A percentile compares a stretch with the other conserved stretches of the same genome.
Evolutionary conservation across 2,329 filamentous ascomycete species (phyloP).

Genomic region (Fusarium ambrosium): DNA sequence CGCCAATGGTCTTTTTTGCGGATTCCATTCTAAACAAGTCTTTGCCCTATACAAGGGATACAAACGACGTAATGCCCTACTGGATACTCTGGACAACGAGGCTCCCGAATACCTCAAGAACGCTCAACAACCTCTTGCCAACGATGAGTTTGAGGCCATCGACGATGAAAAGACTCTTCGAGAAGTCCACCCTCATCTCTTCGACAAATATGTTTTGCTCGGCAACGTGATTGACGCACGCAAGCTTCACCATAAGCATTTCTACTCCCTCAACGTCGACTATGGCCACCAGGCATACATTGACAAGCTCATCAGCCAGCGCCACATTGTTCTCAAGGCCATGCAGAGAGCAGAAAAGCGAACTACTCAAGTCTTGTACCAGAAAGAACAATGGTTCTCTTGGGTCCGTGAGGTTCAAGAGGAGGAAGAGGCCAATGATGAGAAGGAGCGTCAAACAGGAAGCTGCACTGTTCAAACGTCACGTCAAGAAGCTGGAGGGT

Average conservation of each 20-base stretch:
- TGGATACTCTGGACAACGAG: slow-evolving; percentile 36
- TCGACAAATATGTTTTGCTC: slow-evolving; percentile 40
- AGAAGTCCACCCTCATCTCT: slow-evolving; percentile 39
- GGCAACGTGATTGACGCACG: slow-evolving; percentile 45
- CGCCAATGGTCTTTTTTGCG: slow-evolving; percentile 44
- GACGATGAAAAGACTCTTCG: slow-evolving; percentile 19
- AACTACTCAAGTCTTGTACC: slow-evolving; percentile 36
- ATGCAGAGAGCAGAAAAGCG: slow-evolving; percentile 35
- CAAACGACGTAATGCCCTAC: slow-evolving; percentile 44
- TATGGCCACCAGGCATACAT: slow-evolving; percentile 47
- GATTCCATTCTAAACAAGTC: slow-evolving; percentile 43
- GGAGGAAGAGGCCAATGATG: slow-evolving; percentile 40
- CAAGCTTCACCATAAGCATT: slow-evolving; percentile 44
- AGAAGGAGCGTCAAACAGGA: slow-evolving; percentile 48
- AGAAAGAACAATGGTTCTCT: slow-evolving; percentile 43
- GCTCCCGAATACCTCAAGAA: slow-evolving; percentile 31
- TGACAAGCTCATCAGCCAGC: slow-evolving; percentile 44
- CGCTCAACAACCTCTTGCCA: slow-evolving; percentile 31
- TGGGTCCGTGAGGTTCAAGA: slow-evolving; percentile 46
- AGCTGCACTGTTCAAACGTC: slow-evolving; percentile 46
- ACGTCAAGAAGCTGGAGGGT: slow-evolving; percentile 43
- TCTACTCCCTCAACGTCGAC: slow-evolving; percentile 42
- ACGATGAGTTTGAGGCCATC: slow-evolving; percentile 38
- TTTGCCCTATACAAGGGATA: slow-evolving; percentile 44
- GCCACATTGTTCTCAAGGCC: slow-evolving; percentile 32